These are phyloP conservation scores for Diaporthe batatas DNA, from an alignment of 2,329 filamentous ascomycete genomes.

Conservation along the genomic window DNA sequence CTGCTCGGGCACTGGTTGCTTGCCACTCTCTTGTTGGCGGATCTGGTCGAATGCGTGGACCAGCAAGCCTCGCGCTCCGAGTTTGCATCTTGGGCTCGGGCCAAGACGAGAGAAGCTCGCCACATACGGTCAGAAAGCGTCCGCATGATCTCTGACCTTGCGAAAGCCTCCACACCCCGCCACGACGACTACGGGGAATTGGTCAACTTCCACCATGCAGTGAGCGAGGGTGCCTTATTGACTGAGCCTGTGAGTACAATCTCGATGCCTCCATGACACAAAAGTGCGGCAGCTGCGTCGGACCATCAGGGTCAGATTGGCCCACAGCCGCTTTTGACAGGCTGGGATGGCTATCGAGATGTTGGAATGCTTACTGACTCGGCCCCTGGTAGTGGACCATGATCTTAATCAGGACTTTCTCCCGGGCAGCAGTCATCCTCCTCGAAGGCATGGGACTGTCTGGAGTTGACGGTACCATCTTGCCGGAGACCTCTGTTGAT, in stretches of 20 bases:
- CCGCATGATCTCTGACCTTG: slow-evolving; percentile 61
- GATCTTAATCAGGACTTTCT: slow-evolving; percentile 63
- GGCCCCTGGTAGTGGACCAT: slow-evolving; percentile 6
- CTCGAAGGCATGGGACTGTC: slow-evolving; percentile 49
- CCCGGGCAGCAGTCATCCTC: slow-evolving; percentile 58
- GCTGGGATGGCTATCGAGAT: background rate
- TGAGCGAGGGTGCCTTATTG: slow-evolving; percentile 67
- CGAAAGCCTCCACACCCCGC: slow-evolving; percentile 57
- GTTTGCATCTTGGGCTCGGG: slow-evolving; percentile 47
- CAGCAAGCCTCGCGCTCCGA: slow-evolving; percentile 49
- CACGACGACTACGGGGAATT: slow-evolving; percentile 47
- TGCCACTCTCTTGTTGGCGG: slow-evolving; percentile 66
- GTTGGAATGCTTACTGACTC: background rate
- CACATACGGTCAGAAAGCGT: slow-evolving; percentile 60
- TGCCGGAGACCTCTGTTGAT: slow-evolving; percentile 18
- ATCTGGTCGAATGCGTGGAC: slow-evolving; percentile 66
- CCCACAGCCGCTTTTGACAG: background rate
- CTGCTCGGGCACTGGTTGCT: slow-evolving; percentile 71
- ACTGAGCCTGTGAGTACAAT: slow-evolving; percentile 72
- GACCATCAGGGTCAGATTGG: background rate
- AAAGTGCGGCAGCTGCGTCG: too few species aligned
- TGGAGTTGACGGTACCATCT: background rate
- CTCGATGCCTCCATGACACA: too few species aligned
- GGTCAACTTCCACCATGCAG: slow-evolving; percentile 64
- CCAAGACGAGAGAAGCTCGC: slow-evolving; percentile 51